Percentiles rank a stretch among this genome's conserved stretches.
Evolutionary conservation across 2,329 filamentous ascomycete genomes (phyloP).

Genomic region (Colletotrichum shisoi): DNA sequence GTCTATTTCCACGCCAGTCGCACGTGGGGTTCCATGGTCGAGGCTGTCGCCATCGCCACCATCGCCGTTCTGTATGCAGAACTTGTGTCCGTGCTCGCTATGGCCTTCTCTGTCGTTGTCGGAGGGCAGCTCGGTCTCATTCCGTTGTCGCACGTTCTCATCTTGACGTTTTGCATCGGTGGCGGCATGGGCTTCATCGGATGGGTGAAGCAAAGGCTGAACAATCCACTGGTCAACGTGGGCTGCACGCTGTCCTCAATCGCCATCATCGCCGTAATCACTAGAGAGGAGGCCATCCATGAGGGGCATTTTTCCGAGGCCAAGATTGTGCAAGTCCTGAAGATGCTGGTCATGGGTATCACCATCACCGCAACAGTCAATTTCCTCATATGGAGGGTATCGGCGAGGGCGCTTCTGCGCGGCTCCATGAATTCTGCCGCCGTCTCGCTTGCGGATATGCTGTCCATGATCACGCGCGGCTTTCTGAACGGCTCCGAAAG

Average conservation of each 20-base stretch:
- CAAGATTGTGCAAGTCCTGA: slow-evolving; percentile 82
- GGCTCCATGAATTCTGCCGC: slow-evolving; percentile 77
- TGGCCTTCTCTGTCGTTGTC: slow-evolving; percentile 77
- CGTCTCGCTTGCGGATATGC: slow-evolving; percentile 78
- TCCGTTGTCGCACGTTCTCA: slow-evolving; percentile 76
- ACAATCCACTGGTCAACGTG: slow-evolving; percentile 81
- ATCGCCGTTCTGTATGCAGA: slow-evolving; percentile 76
- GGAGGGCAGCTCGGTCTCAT: slow-evolving; percentile 69
- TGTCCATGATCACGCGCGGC: slow-evolving; percentile 80
- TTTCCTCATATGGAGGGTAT: slow-evolving; percentile 78
- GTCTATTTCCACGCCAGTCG: slow-evolving; percentile 94
- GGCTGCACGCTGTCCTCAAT: slow-evolving; percentile 86
- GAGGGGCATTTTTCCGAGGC: slow-evolving; percentile 80
- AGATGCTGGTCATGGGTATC: slow-evolving; percentile 84
- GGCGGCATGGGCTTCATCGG: slow-evolving; percentile 86
- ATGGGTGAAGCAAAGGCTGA: slow-evolving; percentile 83
- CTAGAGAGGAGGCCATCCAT: slow-evolving; percentile 89
- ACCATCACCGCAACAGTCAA: slow-evolving; percentile 76
- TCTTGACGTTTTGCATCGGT: slow-evolving; percentile 84
- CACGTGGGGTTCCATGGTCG: slow-evolving; percentile 86
- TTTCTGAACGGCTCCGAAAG: slow-evolving; percentile 85
- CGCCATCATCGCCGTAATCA: slow-evolving; percentile 87
- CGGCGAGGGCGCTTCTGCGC: slow-evolving; percentile 76
- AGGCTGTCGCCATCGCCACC: slow-evolving; percentile 79
- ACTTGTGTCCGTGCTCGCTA: slow-evolving; percentile 80